Base-by-base conservation (phyloP, 2,329 filamentous ascomycete species). In the Colletotrichum sp. region DNA sequence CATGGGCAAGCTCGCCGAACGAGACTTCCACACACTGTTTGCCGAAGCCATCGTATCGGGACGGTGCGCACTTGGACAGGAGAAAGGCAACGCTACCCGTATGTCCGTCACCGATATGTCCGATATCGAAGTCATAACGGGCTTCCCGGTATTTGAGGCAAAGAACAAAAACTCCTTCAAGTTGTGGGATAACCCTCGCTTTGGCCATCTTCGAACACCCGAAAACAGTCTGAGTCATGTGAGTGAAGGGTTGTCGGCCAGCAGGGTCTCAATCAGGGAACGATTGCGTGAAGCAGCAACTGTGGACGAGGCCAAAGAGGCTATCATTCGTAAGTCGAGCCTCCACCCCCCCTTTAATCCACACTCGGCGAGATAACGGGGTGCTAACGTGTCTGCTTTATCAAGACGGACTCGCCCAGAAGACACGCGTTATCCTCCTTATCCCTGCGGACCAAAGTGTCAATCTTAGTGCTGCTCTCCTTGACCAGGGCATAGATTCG, bases 11-110 rank as follows among this genome's bases (percentile, higher is more conserved):
- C 73, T 79, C 13, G 74, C 71, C 1, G 78, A 78, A 64, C 66
- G 69, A 2, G 85, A 87, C 18, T 78, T 87, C 5, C 84, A 85
- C 71, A 79, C 83, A 6, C 73, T 83, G n/a, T 85, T 88, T 66
- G 84, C 84, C 3, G 84, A 88, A 72, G 84, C 82, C 2, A 81
- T 88, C 6, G 62, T 83, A 1, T 27, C 78, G 68, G 8, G 79
- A 79, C 13, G 43, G 8, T 2, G 13, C 33, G 16, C 6, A 15
- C 13, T 3, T n/a, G 21, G 8, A 29, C 47, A 5, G 7, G n/a
- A 18, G 27, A 15, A 29, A 61, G 8, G 12, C 31, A 34, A 15
- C 3, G 21, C 57, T 18, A 36, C 2, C 57, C 31, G 57, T 4
- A 61, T 61, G 57, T 36, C 61, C 6, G 29, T 70, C 51, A 59